These are phyloP conservation scores for Aspergillus spinulosporus DNA, from an alignment of 2,329 filamentous ascomycete genomes.

Conservation along the genomic window DNA sequence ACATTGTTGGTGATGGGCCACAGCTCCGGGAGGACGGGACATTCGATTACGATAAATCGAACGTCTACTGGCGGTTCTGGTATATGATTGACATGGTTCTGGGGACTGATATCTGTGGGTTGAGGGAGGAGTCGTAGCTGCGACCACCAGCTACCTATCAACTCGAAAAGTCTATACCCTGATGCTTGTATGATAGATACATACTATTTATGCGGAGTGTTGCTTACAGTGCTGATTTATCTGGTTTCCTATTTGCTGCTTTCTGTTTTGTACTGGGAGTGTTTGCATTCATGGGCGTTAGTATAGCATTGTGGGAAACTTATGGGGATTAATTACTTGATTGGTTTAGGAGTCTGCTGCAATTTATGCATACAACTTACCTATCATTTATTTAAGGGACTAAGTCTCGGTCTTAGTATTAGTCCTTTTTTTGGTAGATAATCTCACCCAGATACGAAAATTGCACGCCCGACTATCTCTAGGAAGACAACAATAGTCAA, in stretches of 20 bases:
- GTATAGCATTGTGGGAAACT: conserved; percentile 1
- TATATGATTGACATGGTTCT: conserved; percentile 56
- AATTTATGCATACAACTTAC: not conserved
- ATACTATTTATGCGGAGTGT: conserved; percentile 7
- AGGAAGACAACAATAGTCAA: too few species aligned
- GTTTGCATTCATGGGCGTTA: conserved; percentile 9
- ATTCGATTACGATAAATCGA: conserved; percentile 69
- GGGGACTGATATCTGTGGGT: conserved; percentile 63
- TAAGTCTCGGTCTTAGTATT: too few species aligned
- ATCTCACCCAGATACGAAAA: too few species aligned
- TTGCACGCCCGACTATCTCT: too few species aligned
- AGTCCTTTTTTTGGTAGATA: too few species aligned
- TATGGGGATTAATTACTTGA: not conserved
- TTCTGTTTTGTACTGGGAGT: not conserved
- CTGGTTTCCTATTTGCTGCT: not conserved
- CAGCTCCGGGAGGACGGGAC: conserved; percentile 47
- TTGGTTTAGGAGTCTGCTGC: not conserved
- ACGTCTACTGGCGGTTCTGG: conserved; percentile 62
- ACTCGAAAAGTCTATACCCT: conserved; percentile 9
- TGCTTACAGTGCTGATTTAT: not conserved
- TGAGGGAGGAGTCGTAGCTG: conserved; percentile 52
- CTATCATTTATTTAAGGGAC: not conserved
- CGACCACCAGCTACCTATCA: not conserved
- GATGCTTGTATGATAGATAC: conserved; percentile 18
- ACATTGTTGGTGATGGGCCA: conserved; percentile 50